Evolutionary conservation across 306 rosid species (phyloP).

Genomic region (Hippophae gyantsensis): DNA sequence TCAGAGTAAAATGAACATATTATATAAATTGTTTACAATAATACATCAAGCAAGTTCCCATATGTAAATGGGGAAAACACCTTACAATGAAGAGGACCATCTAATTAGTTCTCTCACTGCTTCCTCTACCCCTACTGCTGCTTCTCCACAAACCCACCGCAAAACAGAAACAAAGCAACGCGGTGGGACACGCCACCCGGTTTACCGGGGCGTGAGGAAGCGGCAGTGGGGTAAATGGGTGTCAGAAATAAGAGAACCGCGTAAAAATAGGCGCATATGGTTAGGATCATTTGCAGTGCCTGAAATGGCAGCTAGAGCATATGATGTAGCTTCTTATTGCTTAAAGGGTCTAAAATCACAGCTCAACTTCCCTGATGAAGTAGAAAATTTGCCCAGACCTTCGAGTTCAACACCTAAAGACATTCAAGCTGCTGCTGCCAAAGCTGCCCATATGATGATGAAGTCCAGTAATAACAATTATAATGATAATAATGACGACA

Average conservation of each 20-base stretch:
- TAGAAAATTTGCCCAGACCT: conserved; percentile 43
- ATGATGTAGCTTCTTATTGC: conserved; percentile 77
- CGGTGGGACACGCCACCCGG: conserved; percentile 59
- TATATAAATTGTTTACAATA: too few relatives aligned
- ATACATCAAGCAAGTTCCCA: background rate
- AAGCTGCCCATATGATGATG: conserved; percentile 42
- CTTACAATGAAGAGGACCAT: conserved; percentile 26
- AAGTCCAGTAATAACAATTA: background rate
- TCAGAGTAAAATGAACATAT: too few relatives aligned
- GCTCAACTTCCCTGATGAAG: conserved; percentile 78
- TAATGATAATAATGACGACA: conserved; percentile 5
- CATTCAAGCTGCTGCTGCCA: conserved; percentile 65
- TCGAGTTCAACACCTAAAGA: conserved; percentile 36
- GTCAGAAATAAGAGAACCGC: conserved; percentile 68
- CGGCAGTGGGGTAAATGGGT: conserved; percentile 88
- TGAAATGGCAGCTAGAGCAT: conserved; percentile 93
- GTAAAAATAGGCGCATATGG: conserved; percentile 75
- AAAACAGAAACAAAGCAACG: background rate
- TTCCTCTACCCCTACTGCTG: background rate
- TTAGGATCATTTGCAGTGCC: conserved; percentile 73
- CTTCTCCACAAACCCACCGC: background rate
- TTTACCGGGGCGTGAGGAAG: conserved; percentile 61
- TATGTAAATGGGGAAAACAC: conserved; percentile 37
- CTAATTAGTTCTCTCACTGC: conserved; percentile 2
- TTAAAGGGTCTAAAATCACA: conserved; percentile 68